These are phyloP conservation scores for Typha latifolia DNA, from an alignment of 176 grass and related monocot species.

Conservation along the genomic window DNA sequence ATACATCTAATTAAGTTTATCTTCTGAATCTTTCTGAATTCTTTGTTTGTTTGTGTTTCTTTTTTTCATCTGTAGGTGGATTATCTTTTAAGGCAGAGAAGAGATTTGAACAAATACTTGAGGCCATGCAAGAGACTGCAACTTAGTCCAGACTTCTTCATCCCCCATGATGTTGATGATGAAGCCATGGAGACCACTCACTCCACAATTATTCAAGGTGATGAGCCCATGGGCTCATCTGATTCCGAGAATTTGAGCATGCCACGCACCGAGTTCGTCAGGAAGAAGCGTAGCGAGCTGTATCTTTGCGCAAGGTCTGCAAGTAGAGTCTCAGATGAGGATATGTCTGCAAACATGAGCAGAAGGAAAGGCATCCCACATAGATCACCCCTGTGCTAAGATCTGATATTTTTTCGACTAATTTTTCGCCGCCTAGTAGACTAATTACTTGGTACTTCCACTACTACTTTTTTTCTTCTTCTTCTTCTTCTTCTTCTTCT, in stretches of 20 bases:
- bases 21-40: slow-evolving; percentile 9
- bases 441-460: slow-evolving; percentile 20
- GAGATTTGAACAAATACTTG: slow-evolving; percentile 61
- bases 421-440: not conserved
- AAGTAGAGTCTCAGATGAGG: slow-evolving; percentile 54
- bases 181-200: slow-evolving; percentile 59
- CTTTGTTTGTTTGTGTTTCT: no score
- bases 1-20: no score
- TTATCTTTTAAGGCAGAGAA: slow-evolving; percentile 64
- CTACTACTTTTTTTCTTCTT: slow-evolving; percentile 32
- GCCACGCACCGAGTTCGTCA: slow-evolving; percentile 45
- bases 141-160: slow-evolving; percentile 94
- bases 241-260: slow-evolving; percentile 80
- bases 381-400: slow-evolving; percentile 91
- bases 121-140: slow-evolving; percentile 77
- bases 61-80: slow-evolving; percentile 44
- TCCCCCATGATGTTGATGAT: slow-evolving; percentile 79
- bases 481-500: slow-evolving; percentile 34
- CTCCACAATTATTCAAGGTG: slow-evolving; percentile 78
- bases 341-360: slow-evolving; percentile 74
- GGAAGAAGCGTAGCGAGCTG: slow-evolving; percentile 54
- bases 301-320: slow-evolving; percentile 69
- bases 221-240: slow-evolving; percentile 75
- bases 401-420: slow-evolving; percentile 18
- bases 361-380: slow-evolving; percentile 89